Conservation (phyloP, 2,329 filamentous ascomycete species). For the Pseudopyricularia javanii region DNA sequence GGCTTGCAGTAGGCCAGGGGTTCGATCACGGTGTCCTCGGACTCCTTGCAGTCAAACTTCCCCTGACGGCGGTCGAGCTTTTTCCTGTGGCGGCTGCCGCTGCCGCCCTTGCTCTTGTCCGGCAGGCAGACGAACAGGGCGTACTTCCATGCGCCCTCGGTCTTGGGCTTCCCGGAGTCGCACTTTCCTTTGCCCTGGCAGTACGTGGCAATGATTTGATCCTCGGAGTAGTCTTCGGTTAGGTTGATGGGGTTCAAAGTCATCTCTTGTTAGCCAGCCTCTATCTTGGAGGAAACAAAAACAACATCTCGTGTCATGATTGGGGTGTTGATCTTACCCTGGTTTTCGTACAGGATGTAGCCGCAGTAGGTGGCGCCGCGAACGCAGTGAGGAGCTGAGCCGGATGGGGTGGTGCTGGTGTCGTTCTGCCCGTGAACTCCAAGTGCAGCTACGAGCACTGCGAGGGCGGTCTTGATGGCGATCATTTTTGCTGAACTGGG, state of each 20-base stretch:
- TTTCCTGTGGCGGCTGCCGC: neutral
- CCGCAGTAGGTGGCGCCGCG: conserved; percentile 15
- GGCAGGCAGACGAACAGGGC: neutral
- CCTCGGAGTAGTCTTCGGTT: neutral
- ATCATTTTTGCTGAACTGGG: neutral
- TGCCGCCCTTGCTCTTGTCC: too few species aligned
- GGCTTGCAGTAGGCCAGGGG: neutral
- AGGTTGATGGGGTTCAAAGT: neutral
- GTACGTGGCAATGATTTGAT: neutral
- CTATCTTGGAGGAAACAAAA: conserved; percentile 11
- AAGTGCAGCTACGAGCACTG: neutral
- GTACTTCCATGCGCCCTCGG: neutral
- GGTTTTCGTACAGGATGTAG: conserved; percentile 12
- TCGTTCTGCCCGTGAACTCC: neutral
- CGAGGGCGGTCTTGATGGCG: neutral
- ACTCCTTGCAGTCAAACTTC: neutral
- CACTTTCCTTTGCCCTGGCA: neutral
- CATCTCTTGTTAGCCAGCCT: conserved; percentile 6
- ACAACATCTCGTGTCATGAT: conserved; percentile 11
- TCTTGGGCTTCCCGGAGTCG: neutral
- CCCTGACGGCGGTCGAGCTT: neutral
- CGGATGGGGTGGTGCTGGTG: neutral
- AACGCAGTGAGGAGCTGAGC: conserved; percentile 8
- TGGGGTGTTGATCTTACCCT: conserved; percentile 12
- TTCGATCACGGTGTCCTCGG: neutral